Evolutionary conservation across 805 yeast species (phyloP).

Genomic region (Nakazawaea siamensis): DNA sequence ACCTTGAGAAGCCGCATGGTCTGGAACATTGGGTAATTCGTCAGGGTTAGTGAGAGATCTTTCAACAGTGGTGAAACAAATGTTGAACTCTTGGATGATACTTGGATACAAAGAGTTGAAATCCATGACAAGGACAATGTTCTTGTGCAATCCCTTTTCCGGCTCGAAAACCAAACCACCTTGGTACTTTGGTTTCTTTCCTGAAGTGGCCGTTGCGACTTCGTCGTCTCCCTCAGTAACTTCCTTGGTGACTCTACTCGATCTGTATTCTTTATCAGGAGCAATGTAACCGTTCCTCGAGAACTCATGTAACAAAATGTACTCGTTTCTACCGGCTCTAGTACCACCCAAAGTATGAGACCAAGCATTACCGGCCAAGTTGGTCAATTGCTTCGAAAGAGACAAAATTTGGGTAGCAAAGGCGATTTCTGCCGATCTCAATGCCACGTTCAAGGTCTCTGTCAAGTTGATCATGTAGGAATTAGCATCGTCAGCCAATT

Average conservation of each 20-base stretch:
- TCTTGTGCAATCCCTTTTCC: slow-evolving; percentile 87
- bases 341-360: slow-evolving; percentile 90
- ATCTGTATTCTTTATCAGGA: slow-evolving; percentile 63
- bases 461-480: slow-evolving; percentile 61
- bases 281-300: slow-evolving; percentile 69
- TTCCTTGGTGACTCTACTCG: slow-evolving; percentile 19
- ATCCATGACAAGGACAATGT: slow-evolving; percentile 90
- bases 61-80: slow-evolving; percentile 92
- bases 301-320: slow-evolving; percentile 86
- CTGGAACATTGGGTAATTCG: slow-evolving; percentile 64
- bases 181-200: slow-evolving; percentile 66
- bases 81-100: slow-evolving; percentile 93
- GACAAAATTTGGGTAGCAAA: slow-evolving; percentile 80
- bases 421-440: slow-evolving; percentile 69
- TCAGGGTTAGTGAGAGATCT: slow-evolving; percentile 48
- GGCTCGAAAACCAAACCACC: slow-evolving; percentile 98
- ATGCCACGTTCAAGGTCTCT: slow-evolving; percentile 60
- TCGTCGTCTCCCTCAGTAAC: slow-evolving; percentile 29
- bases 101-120: slow-evolving; percentile 96
- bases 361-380: slow-evolving; percentile 97
- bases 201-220: slow-evolving; percentile 39
- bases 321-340: slow-evolving; percentile 93
- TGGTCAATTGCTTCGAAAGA: slow-evolving; percentile 83
- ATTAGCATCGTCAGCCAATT: slow-evolving; percentile 57
- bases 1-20: slow-evolving; percentile 52